Percentiles rank a stretch among this genome's conserved stretches.
These are phyloP conservation scores for Peniophora sp. DNA, from an alignment of 1,284 basidiomycete species.

Conservation along the genomic window DNA sequence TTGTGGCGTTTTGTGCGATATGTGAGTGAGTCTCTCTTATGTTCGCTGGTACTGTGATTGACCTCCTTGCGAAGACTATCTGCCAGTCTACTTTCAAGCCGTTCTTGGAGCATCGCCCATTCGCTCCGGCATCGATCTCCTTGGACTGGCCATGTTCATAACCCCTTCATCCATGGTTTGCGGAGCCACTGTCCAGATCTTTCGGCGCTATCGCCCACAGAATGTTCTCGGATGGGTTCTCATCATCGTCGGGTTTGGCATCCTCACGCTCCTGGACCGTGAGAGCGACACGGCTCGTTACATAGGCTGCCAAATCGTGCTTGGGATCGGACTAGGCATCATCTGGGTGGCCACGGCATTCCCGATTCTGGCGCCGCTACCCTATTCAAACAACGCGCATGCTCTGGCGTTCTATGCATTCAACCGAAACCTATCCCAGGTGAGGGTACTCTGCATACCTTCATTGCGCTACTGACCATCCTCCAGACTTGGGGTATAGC, in stretches of 20 bases:
- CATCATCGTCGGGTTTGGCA: slow-evolving; percentile 16
- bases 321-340: slow-evolving; percentile 20
- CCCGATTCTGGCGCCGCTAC: slow-evolving; percentile 25
- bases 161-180: slow-evolving; percentile 10
- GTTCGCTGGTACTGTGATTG: not conserved
- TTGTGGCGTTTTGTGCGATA: slow-evolving; percentile 13
- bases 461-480: not conserved
- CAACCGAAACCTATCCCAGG: slow-evolving; percentile 17
- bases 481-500: slow-evolving; percentile 22
- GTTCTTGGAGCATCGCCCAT: slow-evolving; percentile 9
- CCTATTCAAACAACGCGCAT: slow-evolving; percentile 16
- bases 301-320: slow-evolving; percentile 16
- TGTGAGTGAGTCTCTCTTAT: not conserved
- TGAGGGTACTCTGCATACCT: slow-evolving; percentile 1
- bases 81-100: slow-evolving; percentile 15
- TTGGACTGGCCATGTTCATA: slow-evolving; percentile 11
- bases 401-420: slow-evolving; percentile 20
- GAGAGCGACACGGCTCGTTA: slow-evolving; percentile 10
- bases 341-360: slow-evolving; percentile 15
- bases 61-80: slow-evolving; percentile 9
- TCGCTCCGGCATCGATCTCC: slow-evolving; percentile 12
- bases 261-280: slow-evolving; percentile 13
- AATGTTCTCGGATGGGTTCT: slow-evolving; percentile 16
- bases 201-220: slow-evolving; percentile 7
- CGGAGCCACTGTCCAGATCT: slow-evolving; percentile 10